Evolutionary conservation across 2,329 filamentous ascomycete species (phyloP).

Genomic region (Acrodontium crateriforme): DNA sequence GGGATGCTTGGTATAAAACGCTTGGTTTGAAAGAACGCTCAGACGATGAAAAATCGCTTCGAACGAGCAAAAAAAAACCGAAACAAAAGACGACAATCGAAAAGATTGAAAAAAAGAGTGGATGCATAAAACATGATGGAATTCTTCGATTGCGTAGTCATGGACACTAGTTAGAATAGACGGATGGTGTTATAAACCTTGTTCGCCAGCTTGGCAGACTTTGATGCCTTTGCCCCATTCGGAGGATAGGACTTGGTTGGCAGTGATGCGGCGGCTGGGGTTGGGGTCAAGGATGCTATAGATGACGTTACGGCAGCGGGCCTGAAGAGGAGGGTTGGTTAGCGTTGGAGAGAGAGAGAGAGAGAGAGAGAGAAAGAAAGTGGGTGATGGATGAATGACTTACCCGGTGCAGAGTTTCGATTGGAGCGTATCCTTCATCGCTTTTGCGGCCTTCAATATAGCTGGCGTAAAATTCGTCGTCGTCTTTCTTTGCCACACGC

Average conservation of each 20-base stretch:
- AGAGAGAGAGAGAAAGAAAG: conserved; percentile 1
- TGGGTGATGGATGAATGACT: conserved; percentile 27
- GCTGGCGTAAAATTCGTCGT: conserved; percentile 92
- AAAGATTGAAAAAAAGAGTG: no score
- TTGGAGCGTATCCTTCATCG: conserved; percentile 90
- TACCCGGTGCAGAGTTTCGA: conserved; percentile 89
- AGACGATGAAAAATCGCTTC: no score
- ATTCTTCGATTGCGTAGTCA: no score
- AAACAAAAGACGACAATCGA: no score
- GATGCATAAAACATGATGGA: no score
- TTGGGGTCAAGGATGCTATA: conserved; percentile 97
- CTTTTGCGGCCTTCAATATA: conserved; percentile 88
- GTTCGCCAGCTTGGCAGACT: conserved; percentile 89
- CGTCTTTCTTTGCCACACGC: conserved; percentile 91
- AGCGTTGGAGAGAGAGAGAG: conserved; percentile 1
- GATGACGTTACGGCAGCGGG: conserved; percentile 94
- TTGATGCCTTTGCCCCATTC: conserved; percentile 98
- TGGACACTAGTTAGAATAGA: no score
- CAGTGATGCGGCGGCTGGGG: conserved; percentile 79
- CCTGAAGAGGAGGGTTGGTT: conserved; percentile 41
- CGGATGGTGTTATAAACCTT: conserved; percentile 57
- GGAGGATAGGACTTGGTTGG: conserved; percentile 91
- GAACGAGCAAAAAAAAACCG: no score
- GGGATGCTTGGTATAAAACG: no score
- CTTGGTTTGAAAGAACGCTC: no score